Percentiles rank a stretch among this genome's conserved stretches.
phyloP scores from a whole-genome alignment of 257 asterid genomes.

The Jacaranda copaia region DNA sequence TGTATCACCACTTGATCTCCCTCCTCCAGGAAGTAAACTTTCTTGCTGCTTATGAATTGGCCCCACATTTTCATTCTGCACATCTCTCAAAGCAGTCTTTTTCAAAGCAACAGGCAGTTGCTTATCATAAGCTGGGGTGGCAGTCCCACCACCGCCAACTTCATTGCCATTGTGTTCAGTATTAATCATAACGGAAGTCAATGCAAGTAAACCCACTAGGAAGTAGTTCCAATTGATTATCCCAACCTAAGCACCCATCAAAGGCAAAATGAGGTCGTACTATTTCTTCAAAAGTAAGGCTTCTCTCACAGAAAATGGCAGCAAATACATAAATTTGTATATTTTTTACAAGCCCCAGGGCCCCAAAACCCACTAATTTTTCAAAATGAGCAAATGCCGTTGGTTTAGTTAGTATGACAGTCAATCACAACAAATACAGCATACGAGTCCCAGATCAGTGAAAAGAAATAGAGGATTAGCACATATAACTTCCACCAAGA shows the following conservation, averaged over 20 bases:
- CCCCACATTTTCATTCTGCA: constrained; percentile 75
- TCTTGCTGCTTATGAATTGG: constrained; percentile 57
- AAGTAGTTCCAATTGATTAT: constrained; percentile 25
- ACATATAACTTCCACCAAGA: constrained; percentile 19
- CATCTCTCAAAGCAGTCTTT: constrained; percentile 86
- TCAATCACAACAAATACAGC: constrained; percentile 2
- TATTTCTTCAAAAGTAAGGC: constrained; percentile 8
- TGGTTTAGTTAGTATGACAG: constrained; percentile 6
- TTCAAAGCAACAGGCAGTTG: constrained; percentile 51
- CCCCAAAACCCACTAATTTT: background rate
- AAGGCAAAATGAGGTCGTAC: constrained; percentile 15
- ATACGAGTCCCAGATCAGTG: background rate
- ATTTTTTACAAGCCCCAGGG: background rate
- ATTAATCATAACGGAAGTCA: constrained; percentile 62
- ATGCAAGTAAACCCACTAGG: constrained; percentile 25
- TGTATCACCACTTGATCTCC: constrained; percentile 56
- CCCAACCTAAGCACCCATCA: constrained; percentile 40
- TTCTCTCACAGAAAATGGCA: background rate
- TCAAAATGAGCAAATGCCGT: background rate
- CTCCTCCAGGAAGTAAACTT: constrained; percentile 49
- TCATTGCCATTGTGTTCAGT: constrained; percentile 51
- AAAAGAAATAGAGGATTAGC: background rate
- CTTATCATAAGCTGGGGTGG: constrained; percentile 58
- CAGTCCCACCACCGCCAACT: constrained; percentile 45
- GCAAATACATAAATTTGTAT: constrained; percentile 1